These are phyloP conservation scores for Ophiostoma sp. DNA, from an alignment of 2,329 filamentous ascomycete genomes.

Conservation along the genomic window DNA sequence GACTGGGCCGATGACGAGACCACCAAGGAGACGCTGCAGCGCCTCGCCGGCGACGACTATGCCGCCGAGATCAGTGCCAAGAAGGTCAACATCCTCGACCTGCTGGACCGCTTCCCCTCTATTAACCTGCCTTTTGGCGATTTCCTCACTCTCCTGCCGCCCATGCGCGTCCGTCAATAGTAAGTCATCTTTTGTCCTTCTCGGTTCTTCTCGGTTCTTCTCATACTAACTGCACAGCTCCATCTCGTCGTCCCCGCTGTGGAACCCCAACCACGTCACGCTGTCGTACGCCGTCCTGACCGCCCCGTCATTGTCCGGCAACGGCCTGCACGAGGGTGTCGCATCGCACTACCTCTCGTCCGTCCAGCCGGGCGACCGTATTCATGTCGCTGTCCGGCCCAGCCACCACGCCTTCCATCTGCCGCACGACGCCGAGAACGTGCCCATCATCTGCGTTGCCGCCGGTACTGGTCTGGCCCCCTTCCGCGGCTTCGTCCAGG, in stretches of 20 bases:
- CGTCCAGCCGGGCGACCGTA: slow-evolving; percentile 45
- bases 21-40: slow-evolving; percentile 40
- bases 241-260: slow-evolving; percentile 67
- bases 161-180: slow-evolving; percentile 47
- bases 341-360: slow-evolving; percentile 55
- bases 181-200: neutral
- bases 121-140: slow-evolving; percentile 52
- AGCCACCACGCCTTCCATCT: slow-evolving; percentile 44
- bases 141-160: slow-evolving; percentile 60
- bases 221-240: slow-evolving; percentile 36
- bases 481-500: slow-evolving; percentile 58
- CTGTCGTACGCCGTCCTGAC: slow-evolving; percentile 65
- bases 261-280: slow-evolving; percentile 44
- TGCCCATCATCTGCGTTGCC: slow-evolving; percentile 47
- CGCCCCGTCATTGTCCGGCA: slow-evolving; percentile 46
- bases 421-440: slow-evolving; percentile 41
- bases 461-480: slow-evolving; percentile 55
- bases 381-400: slow-evolving; percentile 47
- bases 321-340: slow-evolving; percentile 47
- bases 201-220: neutral
- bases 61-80: slow-evolving; percentile 48
- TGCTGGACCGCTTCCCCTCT: slow-evolving; percentile 53
- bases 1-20: slow-evolving; percentile 30
- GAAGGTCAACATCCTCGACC: slow-evolving; percentile 55
- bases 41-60: slow-evolving; percentile 46